Percentiles rank a stretch among this genome's conserved stretches.
phyloP scores from a whole-genome alignment of 1,284 basidiomycete species.

The Macrocystidia cucumis region DNA sequence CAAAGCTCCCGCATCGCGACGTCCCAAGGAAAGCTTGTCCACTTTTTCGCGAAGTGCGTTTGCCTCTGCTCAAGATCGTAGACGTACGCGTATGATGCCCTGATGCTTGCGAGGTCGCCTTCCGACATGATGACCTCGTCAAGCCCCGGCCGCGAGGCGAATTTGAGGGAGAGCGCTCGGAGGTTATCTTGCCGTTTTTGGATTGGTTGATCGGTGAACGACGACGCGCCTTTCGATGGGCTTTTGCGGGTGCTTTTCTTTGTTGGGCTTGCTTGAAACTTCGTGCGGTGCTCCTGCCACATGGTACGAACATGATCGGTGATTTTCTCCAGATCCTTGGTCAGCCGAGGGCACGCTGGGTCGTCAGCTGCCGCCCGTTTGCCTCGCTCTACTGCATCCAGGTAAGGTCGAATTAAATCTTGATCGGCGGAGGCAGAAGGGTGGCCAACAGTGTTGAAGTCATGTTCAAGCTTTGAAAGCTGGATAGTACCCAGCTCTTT shows the following conservation, averaged over 20 bases:
- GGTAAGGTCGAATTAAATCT: slow-evolving; percentile 30
- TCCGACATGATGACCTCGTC: slow-evolving; percentile 17
- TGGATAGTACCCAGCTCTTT: background rate
- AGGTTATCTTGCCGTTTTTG: slow-evolving; percentile 38
- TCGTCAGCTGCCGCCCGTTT: slow-evolving; percentile 10
- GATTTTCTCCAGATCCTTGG: slow-evolving; percentile 19
- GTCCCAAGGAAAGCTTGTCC: slow-evolving; percentile 43
- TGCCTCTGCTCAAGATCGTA: slow-evolving; percentile 24
- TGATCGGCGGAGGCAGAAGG: slow-evolving; percentile 15
- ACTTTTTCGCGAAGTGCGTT: slow-evolving; percentile 9
- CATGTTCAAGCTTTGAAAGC: background rate
- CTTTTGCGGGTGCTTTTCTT: slow-evolving; percentile 1
- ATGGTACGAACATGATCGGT: slow-evolving; percentile 20
- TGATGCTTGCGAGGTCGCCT: slow-evolving; percentile 26
- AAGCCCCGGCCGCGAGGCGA: slow-evolving; percentile 20
- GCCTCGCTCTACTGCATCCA: slow-evolving; percentile 17
- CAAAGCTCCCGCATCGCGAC: slow-evolving; percentile 43
- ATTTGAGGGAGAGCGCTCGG: slow-evolving; percentile 31
- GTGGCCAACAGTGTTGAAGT: background rate
- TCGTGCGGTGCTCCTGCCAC: slow-evolving; percentile 17
- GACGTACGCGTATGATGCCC: slow-evolving; percentile 46
- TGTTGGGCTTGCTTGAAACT: slow-evolving; percentile 12
- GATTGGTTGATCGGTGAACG: slow-evolving; percentile 37
- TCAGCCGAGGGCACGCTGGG: slow-evolving; percentile 8
- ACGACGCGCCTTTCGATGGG: slow-evolving; percentile 10